phyloP scores from a whole-genome alignment of 192 early-diverging fungal species.

The Kappamyces sp. region DNA sequence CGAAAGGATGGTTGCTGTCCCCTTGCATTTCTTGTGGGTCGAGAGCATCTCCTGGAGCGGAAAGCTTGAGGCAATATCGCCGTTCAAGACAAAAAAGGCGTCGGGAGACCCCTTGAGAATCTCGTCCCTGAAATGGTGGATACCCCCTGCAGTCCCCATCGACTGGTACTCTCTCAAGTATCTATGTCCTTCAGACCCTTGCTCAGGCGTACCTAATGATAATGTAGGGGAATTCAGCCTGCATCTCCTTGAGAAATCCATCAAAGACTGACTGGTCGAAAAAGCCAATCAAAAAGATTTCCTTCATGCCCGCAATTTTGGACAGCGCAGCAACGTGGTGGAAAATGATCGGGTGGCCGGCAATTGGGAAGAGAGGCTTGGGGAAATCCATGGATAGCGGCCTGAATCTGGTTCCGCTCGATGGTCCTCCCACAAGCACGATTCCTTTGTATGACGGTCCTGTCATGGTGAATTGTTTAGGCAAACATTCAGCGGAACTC shows the following conservation, averaged over 20 bases:
- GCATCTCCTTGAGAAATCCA: constrained; percentile 77
- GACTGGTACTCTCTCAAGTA: constrained; percentile 97
- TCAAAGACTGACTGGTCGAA: constrained; percentile 93
- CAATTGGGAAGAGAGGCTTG: constrained; percentile 98
- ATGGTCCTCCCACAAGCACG: constrained; percentile 96
- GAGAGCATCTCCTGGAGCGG: constrained; percentile 80
- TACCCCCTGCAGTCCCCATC: constrained; percentile 91
- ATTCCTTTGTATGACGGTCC: constrained; percentile 65
- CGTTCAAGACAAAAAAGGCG: constrained; percentile 93
- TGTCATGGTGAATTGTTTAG: too few species aligned
- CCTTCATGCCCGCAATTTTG: constrained; percentile 78
- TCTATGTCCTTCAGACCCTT: constrained; percentile 32
- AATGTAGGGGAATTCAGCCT: constrained; percentile 79
- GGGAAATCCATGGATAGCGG: constrained; percentile 93
- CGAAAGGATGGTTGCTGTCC: constrained; percentile 82
- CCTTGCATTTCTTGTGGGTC: constrained; percentile 76
- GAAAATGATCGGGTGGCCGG: constrained; percentile 90
- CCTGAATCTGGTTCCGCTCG: constrained; percentile 94
- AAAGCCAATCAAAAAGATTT: constrained; percentile 94
- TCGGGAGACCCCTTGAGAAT: constrained; percentile 86
- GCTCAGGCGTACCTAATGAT: constrained; percentile 63
- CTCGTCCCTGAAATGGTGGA: constrained; percentile 99
- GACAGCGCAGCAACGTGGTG: constrained; percentile 94
- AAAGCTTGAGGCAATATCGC: constrained; percentile 93
- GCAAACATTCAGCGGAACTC: too few species aligned